Percentiles rank a stretch among this genome's conserved stretches.
These are phyloP conservation scores for Leishmania martiniquensis DNA, from an alignment of 208 protist genomes.

Conservation along the genomic window DNA sequence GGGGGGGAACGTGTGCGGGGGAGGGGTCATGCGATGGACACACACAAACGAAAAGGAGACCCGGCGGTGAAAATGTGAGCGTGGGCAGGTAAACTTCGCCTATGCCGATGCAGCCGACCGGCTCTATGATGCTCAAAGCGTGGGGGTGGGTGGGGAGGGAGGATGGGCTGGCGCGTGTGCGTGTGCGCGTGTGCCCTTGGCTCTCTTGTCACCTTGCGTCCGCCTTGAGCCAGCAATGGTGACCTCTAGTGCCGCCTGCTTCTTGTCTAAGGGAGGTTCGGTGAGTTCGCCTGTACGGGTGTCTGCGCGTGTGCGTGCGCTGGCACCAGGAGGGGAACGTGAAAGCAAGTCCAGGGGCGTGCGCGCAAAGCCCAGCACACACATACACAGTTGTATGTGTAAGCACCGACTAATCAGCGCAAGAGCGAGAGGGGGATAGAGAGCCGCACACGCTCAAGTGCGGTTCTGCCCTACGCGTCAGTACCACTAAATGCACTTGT, in stretches of 20 bases:
- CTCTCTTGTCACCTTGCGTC: not conserved
- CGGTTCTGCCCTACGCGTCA: not conserved
- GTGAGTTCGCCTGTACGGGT: not conserved
- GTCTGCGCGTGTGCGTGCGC: not conserved
- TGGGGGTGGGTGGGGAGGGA: not conserved
- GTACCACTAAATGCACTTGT: constrained; percentile 6
- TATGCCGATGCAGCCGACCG: not conserved
- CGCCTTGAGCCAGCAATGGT: not conserved
- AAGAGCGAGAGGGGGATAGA: not conserved
- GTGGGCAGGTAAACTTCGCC: no score
- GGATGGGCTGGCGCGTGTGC: not conserved
- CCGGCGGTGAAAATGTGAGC: no score
- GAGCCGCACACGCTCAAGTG: not conserved
- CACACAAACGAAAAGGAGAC: not conserved
- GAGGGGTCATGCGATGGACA: no score
- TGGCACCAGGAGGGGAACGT: not conserved
- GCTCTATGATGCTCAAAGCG: not conserved
- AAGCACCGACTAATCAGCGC: not conserved
- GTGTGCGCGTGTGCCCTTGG: not conserved
- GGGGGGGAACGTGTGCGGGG: no score
- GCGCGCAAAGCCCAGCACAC: not conserved
- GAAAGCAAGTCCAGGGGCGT: not conserved
- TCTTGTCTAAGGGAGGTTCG: not conserved
- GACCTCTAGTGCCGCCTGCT: not conserved
- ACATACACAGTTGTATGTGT: not conserved